Evolutionary conservation across 2,329 filamentous ascomycete species (phyloP).

Genomic region (Fusarium humuli): DNA sequence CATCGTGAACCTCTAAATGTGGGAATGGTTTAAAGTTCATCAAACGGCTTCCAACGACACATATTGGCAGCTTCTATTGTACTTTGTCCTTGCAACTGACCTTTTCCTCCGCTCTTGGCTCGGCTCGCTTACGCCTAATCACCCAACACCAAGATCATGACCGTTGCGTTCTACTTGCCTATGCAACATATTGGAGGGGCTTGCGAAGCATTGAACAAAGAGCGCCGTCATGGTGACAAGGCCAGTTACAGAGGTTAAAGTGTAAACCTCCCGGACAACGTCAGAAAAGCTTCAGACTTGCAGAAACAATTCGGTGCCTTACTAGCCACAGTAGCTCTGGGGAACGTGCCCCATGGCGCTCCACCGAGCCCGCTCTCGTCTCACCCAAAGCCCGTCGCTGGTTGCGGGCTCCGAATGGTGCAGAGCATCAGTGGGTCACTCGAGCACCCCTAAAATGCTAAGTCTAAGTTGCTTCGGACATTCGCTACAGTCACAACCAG

Average conservation of each 20-base stretch:
- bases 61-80: neutral
- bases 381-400: slow-evolving; percentile 20
- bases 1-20: slow-evolving; percentile 4
- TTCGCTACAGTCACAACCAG: no score
- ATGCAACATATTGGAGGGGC: slow-evolving; percentile 12
- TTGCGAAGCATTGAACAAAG: slow-evolving; percentile 29
- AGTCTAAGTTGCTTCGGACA: neutral
- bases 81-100: neutral
- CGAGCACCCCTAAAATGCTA: neutral
- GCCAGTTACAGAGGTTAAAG: neutral
- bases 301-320: slow-evolving; percentile 11
- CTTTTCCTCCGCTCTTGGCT: slow-evolving; percentile 12
- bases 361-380: slow-evolving; percentile 19
- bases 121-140: slow-evolving; percentile 1
- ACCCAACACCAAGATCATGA: slow-evolving; percentile 7
- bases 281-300: slow-evolving; percentile 10
- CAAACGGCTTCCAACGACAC: neutral
- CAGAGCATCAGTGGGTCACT: neutral
- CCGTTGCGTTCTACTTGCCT: neutral
- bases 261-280: slow-evolving; percentile 1
- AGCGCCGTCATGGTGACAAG: slow-evolving; percentile 38
- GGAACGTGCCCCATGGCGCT: slow-evolving; percentile 22
- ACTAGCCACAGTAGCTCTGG: slow-evolving; percentile 28
- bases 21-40: neutral
- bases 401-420: slow-evolving; percentile 18